These are phyloP conservation scores for Daucus carota DNA, from an alignment of 129 eudicot species.

Conservation along the genomic window DNA sequence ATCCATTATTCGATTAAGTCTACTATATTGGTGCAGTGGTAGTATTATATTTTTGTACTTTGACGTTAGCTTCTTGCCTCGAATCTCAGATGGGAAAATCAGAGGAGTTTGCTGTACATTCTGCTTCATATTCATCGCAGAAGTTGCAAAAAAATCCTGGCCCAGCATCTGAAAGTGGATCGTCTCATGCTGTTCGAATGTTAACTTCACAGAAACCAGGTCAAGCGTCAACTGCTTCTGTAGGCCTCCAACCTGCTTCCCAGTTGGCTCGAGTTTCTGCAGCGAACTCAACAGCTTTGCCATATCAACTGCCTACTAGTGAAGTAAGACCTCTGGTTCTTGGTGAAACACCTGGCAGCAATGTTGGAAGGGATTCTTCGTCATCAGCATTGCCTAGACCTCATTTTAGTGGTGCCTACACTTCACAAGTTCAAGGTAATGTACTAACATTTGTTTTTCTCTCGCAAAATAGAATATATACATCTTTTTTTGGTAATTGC, in stretches of 20 bases:
- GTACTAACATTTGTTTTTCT: background rate
- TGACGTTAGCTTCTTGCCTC: background rate
- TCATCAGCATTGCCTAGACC: conserved; percentile 38
- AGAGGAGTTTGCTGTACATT: conserved; percentile 42
- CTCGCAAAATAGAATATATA: background rate
- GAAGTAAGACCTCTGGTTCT: conserved; percentile 61
- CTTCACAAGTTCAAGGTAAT: conserved; percentile 62
- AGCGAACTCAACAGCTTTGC: conserved; percentile 44
- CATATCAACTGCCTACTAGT: conserved; percentile 70
- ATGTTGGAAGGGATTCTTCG: conserved; percentile 37
- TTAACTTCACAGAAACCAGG: conserved; percentile 50
- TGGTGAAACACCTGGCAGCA: conserved; percentile 28
- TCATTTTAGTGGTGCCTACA: conserved; percentile 59
- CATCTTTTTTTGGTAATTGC: background rate
- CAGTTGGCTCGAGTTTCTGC: conserved; percentile 42
- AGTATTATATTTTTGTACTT: conserved; percentile 20
- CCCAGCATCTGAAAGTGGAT: conserved; percentile 40
- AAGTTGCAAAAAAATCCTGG: conserved; percentile 36
- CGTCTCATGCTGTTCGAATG: conserved; percentile 21
- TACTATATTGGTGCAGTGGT: background rate
- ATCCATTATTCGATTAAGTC: background rate
- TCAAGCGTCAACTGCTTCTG: conserved; percentile 34
- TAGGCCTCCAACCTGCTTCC: conserved; percentile 43
- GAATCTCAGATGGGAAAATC: conserved; percentile 69
- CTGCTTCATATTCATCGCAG: conserved; percentile 43